A percentile compares a stretch with the other conserved stretches of the same genome.
phyloP scores from a whole-genome alignment of 306 rosid species.

The Glycine tomentella region DNA sequence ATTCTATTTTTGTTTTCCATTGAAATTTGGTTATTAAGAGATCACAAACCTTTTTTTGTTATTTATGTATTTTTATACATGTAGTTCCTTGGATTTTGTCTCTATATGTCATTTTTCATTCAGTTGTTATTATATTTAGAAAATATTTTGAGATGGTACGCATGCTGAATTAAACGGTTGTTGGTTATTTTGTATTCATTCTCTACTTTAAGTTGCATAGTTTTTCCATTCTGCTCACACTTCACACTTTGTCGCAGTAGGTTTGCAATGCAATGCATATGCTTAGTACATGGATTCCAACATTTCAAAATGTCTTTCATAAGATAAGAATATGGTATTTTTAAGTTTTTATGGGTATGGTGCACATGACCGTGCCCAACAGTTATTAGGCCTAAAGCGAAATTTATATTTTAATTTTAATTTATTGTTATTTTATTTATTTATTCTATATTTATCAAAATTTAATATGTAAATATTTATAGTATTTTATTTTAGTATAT shows the following conservation, averaged over 20 bases:
- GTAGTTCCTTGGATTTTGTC: not conserved
- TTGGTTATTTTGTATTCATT: not conserved
- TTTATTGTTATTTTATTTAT: no score
- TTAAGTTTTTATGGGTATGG: not conserved
- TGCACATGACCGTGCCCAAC: no score
- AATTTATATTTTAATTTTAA: no score
- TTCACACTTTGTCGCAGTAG: slow-evolving; percentile 52
- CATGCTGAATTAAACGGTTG: not conserved
- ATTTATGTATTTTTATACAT: not conserved
- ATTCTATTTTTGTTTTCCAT: not conserved
- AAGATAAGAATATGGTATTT: not conserved
- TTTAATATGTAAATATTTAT: no score
- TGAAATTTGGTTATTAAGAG: not conserved
- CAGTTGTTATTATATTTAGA: not conserved
- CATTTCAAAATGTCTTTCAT: not conserved
- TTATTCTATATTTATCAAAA: no score
- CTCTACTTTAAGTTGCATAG: not conserved
- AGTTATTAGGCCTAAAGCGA: no score
- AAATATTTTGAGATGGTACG: not conserved
- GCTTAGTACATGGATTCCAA: slow-evolving; percentile 10
- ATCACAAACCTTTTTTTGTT: not conserved
- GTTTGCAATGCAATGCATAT: slow-evolving; percentile 28
- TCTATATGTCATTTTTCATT: not conserved
- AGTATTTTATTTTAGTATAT: no score
- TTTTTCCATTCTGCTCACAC: not conserved